A percentile compares a stretch with the other conserved stretches of the same genome.
phyloP scores from a whole-genome alignment of 2,329 filamentous ascomycete genomes.

The Diaporthe aspalathi region DNA sequence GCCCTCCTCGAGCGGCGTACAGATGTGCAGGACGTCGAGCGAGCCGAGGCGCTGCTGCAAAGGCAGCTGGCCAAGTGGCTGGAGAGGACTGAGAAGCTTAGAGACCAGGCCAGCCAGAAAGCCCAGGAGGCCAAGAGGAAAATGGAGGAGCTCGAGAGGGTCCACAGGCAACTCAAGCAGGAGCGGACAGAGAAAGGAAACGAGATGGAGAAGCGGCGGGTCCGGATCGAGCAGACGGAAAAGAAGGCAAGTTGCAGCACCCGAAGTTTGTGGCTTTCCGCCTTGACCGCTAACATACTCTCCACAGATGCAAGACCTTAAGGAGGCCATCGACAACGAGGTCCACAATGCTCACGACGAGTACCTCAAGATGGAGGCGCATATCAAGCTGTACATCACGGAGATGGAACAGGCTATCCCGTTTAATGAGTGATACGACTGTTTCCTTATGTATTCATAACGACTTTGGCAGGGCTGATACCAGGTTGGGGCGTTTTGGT shows the following conservation, averaged over 20 bases:
- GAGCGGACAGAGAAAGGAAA: conserved; percentile 88
- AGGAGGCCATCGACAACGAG: conserved; percentile 96
- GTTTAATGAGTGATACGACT: conserved; percentile 34
- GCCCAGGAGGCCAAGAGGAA: conserved; percentile 83
- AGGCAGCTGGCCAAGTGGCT: conserved; percentile 88
- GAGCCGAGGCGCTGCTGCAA: conserved; percentile 84
- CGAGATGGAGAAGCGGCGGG: conserved; percentile 90
- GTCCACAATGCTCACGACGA: conserved; percentile 91
- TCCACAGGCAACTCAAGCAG: conserved; percentile 84
- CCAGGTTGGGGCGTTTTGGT: conserved; percentile 38
- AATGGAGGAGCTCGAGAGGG: conserved; percentile 87
- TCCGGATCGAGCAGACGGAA: conserved; percentile 97
- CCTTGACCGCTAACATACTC: conserved; percentile 41
- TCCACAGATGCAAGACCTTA: conserved; percentile 90
- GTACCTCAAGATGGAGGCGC: conserved; percentile 96
- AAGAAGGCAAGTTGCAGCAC: conserved; percentile 79
- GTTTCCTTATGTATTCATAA: conserved; percentile 45
- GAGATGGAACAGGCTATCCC: conserved; percentile 95
- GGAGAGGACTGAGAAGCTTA: conserved; percentile 85
- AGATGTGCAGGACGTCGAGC: conserved; percentile 90
- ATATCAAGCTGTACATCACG: conserved; percentile 97
- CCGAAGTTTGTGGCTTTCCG: conserved; percentile 18
- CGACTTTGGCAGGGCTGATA: conserved; percentile 39
- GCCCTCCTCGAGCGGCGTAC: conserved; percentile 88
- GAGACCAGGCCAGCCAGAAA: conserved; percentile 83